phyloP scores from a whole-genome alignment of 169 alveolate species.

The Cryptosporidium tyzzeri region DNA sequence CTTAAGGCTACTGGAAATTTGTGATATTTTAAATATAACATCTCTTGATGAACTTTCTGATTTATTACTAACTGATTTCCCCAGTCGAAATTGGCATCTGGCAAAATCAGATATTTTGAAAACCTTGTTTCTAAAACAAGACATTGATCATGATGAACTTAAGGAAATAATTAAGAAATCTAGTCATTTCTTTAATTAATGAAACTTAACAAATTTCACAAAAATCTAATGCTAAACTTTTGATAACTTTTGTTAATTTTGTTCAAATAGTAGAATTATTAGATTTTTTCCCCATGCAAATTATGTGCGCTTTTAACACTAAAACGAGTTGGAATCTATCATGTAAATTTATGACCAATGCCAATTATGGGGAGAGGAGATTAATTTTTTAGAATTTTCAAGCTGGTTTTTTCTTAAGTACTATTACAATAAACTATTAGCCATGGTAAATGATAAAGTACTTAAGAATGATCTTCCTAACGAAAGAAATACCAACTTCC shows the following conservation, averaged over 20 bases:
- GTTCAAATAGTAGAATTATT: neutral
- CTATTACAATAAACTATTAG: neutral
- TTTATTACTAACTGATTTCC: slow-evolving; percentile 62
- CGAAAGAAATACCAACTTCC: neutral
- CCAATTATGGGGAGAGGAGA: slow-evolving; percentile 19
- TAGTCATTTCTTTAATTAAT: slow-evolving; percentile 35
- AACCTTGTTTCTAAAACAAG: slow-evolving; percentile 28
- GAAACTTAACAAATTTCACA: neutral
- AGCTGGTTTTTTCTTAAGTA: slow-evolving; percentile 7
- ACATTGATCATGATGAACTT: slow-evolving; percentile 41
- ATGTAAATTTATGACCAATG: slow-evolving; percentile 23
- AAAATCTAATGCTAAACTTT: neutral
- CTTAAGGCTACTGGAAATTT: slow-evolving; percentile 58
- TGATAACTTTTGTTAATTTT: neutral
- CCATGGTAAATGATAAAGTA: slow-evolving; percentile 24
- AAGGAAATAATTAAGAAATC: slow-evolving; percentile 27
- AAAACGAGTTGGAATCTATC: slow-evolving; percentile 40
- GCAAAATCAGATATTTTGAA: slow-evolving; percentile 42
- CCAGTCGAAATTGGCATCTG: slow-evolving; percentile 68
- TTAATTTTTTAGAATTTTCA: neutral
- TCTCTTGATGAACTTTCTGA: slow-evolving; percentile 63
- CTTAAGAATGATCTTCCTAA: slow-evolving; percentile 8
- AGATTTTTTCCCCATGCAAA: slow-evolving; percentile 12
- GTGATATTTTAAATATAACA: slow-evolving; percentile 51
- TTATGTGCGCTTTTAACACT: slow-evolving; percentile 21